Evolutionary conservation across 805 yeast species (phyloP), one percentile per base, ranked within the genome.

Genomic region (Dipodascopsis tothii): DNA sequence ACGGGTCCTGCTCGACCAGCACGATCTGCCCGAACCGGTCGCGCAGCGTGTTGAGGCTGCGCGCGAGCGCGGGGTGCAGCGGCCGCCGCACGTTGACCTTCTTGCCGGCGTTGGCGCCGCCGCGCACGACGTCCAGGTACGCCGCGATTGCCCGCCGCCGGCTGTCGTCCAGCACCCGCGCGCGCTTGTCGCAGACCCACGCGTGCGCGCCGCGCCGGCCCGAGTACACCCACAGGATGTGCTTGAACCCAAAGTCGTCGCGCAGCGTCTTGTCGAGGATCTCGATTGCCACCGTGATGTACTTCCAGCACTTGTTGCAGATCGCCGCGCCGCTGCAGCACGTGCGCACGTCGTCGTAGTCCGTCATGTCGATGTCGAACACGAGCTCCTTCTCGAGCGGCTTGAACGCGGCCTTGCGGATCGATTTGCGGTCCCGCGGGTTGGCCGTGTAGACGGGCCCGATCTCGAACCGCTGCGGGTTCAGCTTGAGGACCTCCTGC

Each of bases 151-250:
- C 78, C 56, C 81, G 72, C 57, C 98, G 75, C 48, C 77, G 75
- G 3, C 68, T 57, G 61, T 92, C 97, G 50, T 77, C 82, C 49
- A 92, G 63, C 1, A 61, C 56, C 44, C 96, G 68, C 1, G 96
- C 96, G 38, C 88, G 68, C 43, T 73, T 65, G 60, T 92, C 98
- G 63, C 95, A 84, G 20, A 92, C 73, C 98, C 98, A 92, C 58
- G 97, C 94, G 71, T 92, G 98, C 14, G 94, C 95, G 63, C 98
- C 98, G 74, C 98, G 84, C 71, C 98, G 82, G 37, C 98, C 98
- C 0, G 96, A 86, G 60, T 85, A 92, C 3, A 90, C 95, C 97
- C 97, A 92, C 39, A 92, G 70, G 59, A 86, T 69, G 62, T 85
- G 80, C 47, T 78, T 67, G 62, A 84, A 88, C 1, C 96, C 97